Percentiles rank a stretch among this genome's conserved stretches.
Evolutionary conservation across 73 alveolate genomes (phyloP).

Genomic region (Halteria grandinella): DNA sequence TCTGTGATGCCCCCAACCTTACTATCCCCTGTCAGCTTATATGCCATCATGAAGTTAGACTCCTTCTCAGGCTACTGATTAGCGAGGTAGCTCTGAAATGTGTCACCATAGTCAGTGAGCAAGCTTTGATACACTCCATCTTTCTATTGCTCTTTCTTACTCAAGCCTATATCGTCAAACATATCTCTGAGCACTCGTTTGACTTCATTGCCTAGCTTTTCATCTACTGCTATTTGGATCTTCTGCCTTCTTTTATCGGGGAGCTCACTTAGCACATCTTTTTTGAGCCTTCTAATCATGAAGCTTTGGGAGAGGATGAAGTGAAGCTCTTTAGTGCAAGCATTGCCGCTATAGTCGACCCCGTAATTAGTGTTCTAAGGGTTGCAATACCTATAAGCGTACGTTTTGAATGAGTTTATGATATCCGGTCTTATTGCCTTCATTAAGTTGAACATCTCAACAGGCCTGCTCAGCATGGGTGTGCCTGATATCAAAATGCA

Average conservation of each 20-base stretch:
- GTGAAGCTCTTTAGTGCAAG: slow-evolving; percentile 89
- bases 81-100: not conserved
- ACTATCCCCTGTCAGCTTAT: slow-evolving; percentile 79
- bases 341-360: slow-evolving; percentile 83
- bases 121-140: not conserved
- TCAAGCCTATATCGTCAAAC: not conserved
- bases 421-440: slow-evolving; percentile 82
- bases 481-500: slow-evolving; percentile 94
- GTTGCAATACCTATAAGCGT: slow-evolving; percentile 87
- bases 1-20: slow-evolving; percentile 79
- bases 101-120: not conserved
- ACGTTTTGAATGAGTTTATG: slow-evolving; percentile 68
- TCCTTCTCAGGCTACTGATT: not conserved
- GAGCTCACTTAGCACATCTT: slow-evolving; percentile 84
- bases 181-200: slow-evolving; percentile 12
- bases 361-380: slow-evolving; percentile 85
- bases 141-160: not conserved
- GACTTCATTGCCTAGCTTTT: slow-evolving; percentile 65
- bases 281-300: slow-evolving; percentile 86
- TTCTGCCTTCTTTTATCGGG: slow-evolving; percentile 92
- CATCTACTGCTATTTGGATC: slow-evolving; percentile 75
- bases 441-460: slow-evolving; percentile 87
- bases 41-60: slow-evolving; percentile 66
- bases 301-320: slow-evolving; percentile 62
- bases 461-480: slow-evolving; percentile 93